phyloP scores from a whole-genome alignment of 169 alveolate species.

The Blepharisma undulans region DNA sequence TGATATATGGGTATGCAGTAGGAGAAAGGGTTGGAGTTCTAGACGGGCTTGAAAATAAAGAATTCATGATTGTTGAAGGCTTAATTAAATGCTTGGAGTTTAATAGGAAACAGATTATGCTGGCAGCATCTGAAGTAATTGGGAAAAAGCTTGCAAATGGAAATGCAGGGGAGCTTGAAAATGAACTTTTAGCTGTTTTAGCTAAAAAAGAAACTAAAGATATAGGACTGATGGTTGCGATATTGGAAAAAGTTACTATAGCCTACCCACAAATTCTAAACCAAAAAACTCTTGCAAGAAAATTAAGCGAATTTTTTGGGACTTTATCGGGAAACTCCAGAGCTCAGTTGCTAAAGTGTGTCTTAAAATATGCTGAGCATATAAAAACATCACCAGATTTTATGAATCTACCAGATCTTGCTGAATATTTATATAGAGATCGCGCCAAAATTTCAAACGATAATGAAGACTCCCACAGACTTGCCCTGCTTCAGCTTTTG shows the following conservation, averaged over 20 bases:
- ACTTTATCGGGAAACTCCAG: slow-evolving; percentile 19
- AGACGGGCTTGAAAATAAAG: neutral
- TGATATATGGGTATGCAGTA: slow-evolving; percentile 22
- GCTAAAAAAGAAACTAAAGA: slow-evolving; percentile 6
- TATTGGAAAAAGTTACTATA: slow-evolving; percentile 13
- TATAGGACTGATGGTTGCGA: neutral
- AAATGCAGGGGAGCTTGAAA: neutral
- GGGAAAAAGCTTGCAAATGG: slow-evolving; percentile 45
- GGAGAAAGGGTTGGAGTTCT: neutral
- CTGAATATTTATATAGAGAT: slow-evolving; percentile 21
- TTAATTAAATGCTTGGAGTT: slow-evolving; percentile 31
- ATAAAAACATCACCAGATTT: neutral
- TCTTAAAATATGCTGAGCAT: neutral
- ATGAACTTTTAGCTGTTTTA: neutral
- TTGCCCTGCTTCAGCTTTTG: slow-evolving; percentile 15
- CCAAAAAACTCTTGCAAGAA: neutral
- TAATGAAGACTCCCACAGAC: slow-evolving; percentile 32
- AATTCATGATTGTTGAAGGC: neutral
- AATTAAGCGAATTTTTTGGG: neutral
- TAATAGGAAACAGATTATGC: slow-evolving; percentile 40
- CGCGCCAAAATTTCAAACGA: slow-evolving; percentile 28
- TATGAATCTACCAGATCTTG: slow-evolving; percentile 17
- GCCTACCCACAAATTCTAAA: slow-evolving; percentile 26
- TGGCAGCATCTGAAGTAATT: slow-evolving; percentile 58
- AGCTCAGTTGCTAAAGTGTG: neutral